A percentile compares a stretch with the other conserved stretches of the same genome.
Conservation (phyloP, 148 eudicot species). For the Talinum fruticosum region DNA sequence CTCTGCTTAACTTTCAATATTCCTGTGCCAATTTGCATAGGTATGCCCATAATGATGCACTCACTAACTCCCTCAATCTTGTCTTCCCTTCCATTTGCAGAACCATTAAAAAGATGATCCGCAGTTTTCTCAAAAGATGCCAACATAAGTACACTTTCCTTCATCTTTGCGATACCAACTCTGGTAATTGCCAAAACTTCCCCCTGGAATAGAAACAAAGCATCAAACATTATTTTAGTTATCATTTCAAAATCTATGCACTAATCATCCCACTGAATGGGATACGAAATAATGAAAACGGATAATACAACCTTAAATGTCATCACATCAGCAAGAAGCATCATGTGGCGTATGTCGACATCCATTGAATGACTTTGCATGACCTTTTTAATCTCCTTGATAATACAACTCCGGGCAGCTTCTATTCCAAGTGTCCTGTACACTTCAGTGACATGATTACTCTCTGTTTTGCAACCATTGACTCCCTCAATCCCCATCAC, state of each 20-base stretch:
- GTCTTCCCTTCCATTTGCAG: conserved; percentile 76
- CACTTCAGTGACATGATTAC: conserved; percentile 85
- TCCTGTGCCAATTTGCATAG: conserved; percentile 80
- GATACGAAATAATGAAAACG: conserved; percentile 2
- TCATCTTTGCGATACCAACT: conserved; percentile 80
- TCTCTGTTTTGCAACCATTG: conserved; percentile 52
- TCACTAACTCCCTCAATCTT: conserved; percentile 89
- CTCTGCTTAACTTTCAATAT: conserved; percentile 76
- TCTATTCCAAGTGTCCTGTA: conserved; percentile 71
- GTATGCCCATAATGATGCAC: conserved; percentile 93
- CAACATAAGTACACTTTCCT: conserved; percentile 89
- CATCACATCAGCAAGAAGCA: conserved; percentile 96
- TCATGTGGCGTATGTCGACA: conserved; percentile 91
- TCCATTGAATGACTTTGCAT: conserved; percentile 80
- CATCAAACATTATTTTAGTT: not conserved
- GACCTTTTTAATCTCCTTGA: conserved; percentile 65
- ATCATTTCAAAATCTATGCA: not conserved
- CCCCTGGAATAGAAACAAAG: conserved; percentile 54
- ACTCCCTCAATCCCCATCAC: conserved; percentile 88
- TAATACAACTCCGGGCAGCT: conserved; percentile 76
- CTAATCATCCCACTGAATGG: not conserved
- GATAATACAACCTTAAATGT: conserved; percentile 66
- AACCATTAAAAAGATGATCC: conserved; percentile 86
- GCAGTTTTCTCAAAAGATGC: conserved; percentile 95
- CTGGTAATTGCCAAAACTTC: conserved; percentile 83